A percentile compares a stretch with the other conserved stretches of the same genome.
Evolutionary conservation across 1,284 basidiomycete species (phyloP).

Genomic region (Puccinia triticina): DNA sequence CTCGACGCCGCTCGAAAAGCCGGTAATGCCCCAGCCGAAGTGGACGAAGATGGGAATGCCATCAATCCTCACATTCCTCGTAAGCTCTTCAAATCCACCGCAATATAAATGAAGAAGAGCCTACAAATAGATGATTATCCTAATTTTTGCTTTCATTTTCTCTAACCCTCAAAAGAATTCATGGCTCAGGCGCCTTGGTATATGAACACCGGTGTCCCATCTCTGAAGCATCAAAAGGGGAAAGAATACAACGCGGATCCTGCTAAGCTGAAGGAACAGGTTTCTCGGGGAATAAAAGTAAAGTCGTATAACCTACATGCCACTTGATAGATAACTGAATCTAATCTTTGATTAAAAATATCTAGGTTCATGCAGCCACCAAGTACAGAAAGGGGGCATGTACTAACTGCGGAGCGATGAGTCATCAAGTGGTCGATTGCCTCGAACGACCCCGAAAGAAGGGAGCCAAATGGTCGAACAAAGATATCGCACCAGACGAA

Average conservation of each 20-base stretch:
- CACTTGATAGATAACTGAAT: neutral
- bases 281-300: conserved; percentile 81
- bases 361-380: conserved; percentile 77
- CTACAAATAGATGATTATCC: neutral
- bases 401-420: conserved; percentile 97
- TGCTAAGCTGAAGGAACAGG: conserved; percentile 83
- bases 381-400: conserved; percentile 97
- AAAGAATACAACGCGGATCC: conserved; percentile 68
- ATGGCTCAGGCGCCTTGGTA: conserved; percentile 93
- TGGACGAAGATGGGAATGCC: conserved; percentile 88
- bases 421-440: conserved; percentile 88
- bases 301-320: neutral
- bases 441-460: conserved; percentile 93
- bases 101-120: neutral
- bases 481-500: conserved; percentile 88
- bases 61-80: conserved; percentile 99
- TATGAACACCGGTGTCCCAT: conserved; percentile 84
- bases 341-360: neutral
- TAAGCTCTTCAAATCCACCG: conserved; percentile 62
- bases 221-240: conserved; percentile 80
- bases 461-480: conserved; percentile 90
- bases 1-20: conserved; percentile 91
- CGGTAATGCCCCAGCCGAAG: conserved; percentile 89
- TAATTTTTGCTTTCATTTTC: conserved; percentile 24
- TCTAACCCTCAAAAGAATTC: conserved; percentile 71